These are phyloP conservation scores for Silene coronaria DNA, from an alignment of 179 eudicot species.

Conservation along the genomic window DNA sequence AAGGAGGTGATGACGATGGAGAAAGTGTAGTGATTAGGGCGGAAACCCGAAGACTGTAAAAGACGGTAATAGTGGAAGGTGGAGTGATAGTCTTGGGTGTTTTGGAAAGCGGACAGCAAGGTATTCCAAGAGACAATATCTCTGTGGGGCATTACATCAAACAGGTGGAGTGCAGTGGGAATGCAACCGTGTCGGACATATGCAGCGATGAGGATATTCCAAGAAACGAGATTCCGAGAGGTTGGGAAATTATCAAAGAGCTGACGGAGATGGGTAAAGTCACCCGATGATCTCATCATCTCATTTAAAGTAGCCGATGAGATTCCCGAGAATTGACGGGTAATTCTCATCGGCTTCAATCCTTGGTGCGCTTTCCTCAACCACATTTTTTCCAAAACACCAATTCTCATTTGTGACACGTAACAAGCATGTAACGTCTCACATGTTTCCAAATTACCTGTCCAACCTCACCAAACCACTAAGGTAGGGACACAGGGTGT, in stretches of 20 bases:
- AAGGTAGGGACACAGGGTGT: no score
- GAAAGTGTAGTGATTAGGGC: conserved; percentile 49
- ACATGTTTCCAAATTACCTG: no score
- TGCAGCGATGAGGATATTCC: conserved; percentile 53
- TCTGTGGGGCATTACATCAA: conserved; percentile 66
- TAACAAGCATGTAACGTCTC: no score
- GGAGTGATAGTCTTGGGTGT: conserved; percentile 17
- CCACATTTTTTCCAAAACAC: not conserved
- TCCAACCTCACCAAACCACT: no score
- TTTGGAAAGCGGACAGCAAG: conserved; percentile 46
- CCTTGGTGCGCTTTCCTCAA: not conserved
- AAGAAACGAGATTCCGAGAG: conserved; percentile 39
- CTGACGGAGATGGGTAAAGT: conserved; percentile 35
- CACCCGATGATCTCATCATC: conserved; percentile 29
- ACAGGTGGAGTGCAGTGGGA: conserved; percentile 44
- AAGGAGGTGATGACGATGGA: conserved; percentile 43
- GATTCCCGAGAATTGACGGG: not conserved
- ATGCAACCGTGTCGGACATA: conserved; percentile 31
- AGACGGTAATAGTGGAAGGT: conserved; percentile 32
- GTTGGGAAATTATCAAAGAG: conserved; percentile 43
- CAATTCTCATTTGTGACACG: no score
- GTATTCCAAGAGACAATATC: conserved; percentile 70
- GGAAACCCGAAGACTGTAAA: conserved; percentile 33
- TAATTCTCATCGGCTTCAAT: not conserved
- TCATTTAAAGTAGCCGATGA: conserved; percentile 33